These are phyloP conservation scores for Neospermospora avenae DNA, from an alignment of 2,329 filamentous ascomycete genomes.

Conservation along the genomic window DNA sequence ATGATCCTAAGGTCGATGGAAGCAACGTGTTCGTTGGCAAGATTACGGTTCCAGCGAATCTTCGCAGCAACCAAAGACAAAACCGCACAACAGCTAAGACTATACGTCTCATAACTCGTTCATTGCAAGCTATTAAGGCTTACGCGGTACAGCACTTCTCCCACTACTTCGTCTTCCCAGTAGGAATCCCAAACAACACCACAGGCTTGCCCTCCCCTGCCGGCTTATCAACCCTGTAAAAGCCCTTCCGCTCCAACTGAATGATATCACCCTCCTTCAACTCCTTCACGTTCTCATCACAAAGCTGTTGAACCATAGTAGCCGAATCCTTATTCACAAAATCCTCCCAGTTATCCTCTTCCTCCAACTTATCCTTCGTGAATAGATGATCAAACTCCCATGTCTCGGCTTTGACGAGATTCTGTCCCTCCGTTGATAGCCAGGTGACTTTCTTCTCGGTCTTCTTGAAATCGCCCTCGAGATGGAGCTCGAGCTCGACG, in stretches of 20 bases:
- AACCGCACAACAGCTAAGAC: too few species aligned
- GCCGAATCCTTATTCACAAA: slow-evolving; percentile 74
- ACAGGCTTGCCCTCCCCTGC: slow-evolving; percentile 56
- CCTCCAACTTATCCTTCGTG: slow-evolving; percentile 89
- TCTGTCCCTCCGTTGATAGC: slow-evolving; percentile 73
- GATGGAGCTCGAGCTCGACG: slow-evolving; percentile 81
- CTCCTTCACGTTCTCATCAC: slow-evolving; percentile 74
- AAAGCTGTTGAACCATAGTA: slow-evolving; percentile 69
- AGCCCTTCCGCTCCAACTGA: slow-evolving; percentile 91
- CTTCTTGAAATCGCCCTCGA: slow-evolving; percentile 89
- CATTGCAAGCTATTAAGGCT: background rate
- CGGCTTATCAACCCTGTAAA: slow-evolving; percentile 76
- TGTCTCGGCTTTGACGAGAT: slow-evolving; percentile 76
- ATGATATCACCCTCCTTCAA: slow-evolving; percentile 88
- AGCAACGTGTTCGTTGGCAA: too few species aligned
- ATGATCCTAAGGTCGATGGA: too few species aligned
- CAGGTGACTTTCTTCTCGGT: slow-evolving; percentile 97
- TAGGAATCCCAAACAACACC: slow-evolving; percentile 68
- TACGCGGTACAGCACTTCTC: background rate
- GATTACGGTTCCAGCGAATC: too few species aligned
- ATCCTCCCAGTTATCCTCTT: slow-evolving; percentile 82
- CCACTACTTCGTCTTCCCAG: slow-evolving; percentile 50
- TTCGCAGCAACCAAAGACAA: too few species aligned
- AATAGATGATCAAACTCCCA: slow-evolving; percentile 96
- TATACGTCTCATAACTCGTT: slow-evolving; percentile 1